Evolutionary conservation across 805 yeast genomes (phyloP), one percentile per base, ranked within the genome.

Genomic region (Yarrowia keelungensis): DNA sequence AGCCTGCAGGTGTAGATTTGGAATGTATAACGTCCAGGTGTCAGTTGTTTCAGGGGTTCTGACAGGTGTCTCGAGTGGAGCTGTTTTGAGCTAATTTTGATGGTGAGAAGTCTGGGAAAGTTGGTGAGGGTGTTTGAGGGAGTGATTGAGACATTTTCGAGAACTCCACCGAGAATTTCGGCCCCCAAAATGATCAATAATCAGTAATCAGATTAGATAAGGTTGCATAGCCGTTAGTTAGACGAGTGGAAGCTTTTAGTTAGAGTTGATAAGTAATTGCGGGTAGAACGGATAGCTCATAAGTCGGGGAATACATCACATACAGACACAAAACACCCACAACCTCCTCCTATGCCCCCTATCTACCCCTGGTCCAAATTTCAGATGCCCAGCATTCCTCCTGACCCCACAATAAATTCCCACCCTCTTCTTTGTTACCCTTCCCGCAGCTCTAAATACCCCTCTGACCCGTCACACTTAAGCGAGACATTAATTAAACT

Each of bases 401-500:
- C 16, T 42, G 15, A n/a, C 46, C 39, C 39, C 39, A 38, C 39
- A 38, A 38, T 38, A 26, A 26, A 26, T 38, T 38, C 39, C 39
- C 12, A 9, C 39, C 5, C 38, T 19, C 16, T 9, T 22, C 47
- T 16, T 22, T 46, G 50, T 47, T 7, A 14, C 36, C 50, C 35
- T 42, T 46, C 50, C 50, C 50, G 50, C 11, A 26, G 19, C 50
- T 46, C 32, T 46, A 26, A 49, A 32, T 32, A 8, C 53, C 53
- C 53, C 39, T 38, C 39, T 14, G 51, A 26, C 36, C 10, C 7
- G 47, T 45, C 50, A 5, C 14, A 35, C 56, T 11, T 50, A 35
- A 50, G 56, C 56, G 56, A 50, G 41, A 50, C 56, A 50, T 50
- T 50, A 50, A 50, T 50, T 50, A 36, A 50, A 35, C 56, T 35